Evolutionary conservation across 768 basidiomycete species (phyloP), one percentile per base, ranked within the genome.

Genomic region (Kwoniella pini): DNA sequence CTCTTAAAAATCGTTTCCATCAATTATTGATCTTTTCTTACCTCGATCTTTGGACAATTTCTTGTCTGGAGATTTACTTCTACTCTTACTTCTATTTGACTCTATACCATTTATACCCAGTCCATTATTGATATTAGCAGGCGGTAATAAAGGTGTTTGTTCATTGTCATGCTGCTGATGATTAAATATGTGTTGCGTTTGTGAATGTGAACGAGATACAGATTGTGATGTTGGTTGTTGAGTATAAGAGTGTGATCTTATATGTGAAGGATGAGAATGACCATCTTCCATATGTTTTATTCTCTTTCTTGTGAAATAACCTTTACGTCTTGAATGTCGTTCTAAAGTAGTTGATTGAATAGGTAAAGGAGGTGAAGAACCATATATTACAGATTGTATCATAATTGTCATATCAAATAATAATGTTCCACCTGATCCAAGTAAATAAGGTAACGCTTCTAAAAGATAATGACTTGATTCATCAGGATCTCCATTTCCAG

Each of bases 401-500:
- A 98, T 87, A 72, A 99, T 97, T 4, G 88, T 88, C 30, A 97
- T 80, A 76, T 99, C 96, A 76, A 97, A 98, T 66, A 91, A 79
- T 17, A 98, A 84, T 0, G 95, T 97, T 1, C 96, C 96, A 39
- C 85, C 93, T 59, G 90, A 92, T 31, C 95, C 95, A 1, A 98
- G 80, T 0, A 98, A 82, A 74, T 93, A 94, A 90, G 91, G 91
- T 62, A 93, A 83, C 69, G 86, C 89, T 79, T 94, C 91, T 66
- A 82, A 82, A 17, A 95, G 80, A 76, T 87, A 93, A 36, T 84
- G 82, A 0, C 82, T 81, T 1, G 89, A 84, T 68, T 83, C 81
- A 5, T 84, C 83, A 11, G 85, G 83, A 54, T 72, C 61, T 11
- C 61, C 60, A 13, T 48, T 51, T 26, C 72, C 75, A 17, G 73